These are phyloP conservation scores for Lanmaoa pseudosensibilis DNA, from an alignment of 768 basidiomycete genomes.

Conservation along the genomic window DNA sequence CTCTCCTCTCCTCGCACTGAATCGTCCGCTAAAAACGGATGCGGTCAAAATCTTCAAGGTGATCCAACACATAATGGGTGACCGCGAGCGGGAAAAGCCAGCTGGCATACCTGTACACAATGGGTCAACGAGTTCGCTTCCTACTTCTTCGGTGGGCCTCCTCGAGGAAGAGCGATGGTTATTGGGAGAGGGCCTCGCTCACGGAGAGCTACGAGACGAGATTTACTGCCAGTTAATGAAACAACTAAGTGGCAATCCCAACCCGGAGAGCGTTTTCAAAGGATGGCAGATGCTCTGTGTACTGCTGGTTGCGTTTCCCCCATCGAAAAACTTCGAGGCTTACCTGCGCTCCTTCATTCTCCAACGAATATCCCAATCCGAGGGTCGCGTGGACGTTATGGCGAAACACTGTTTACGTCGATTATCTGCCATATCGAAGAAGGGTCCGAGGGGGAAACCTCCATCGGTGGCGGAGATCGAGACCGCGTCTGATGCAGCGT, in stretches of 20 bases:
- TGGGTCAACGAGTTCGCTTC: constrained; percentile 44
- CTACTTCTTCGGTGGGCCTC: constrained; percentile 44
- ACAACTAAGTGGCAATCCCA: constrained; percentile 82
- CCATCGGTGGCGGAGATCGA: constrained; percentile 86
- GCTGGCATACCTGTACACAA: constrained; percentile 48
- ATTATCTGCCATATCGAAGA: constrained; percentile 69
- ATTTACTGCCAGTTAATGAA: constrained; percentile 93
- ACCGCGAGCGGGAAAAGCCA: constrained; percentile 71
- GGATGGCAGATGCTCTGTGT: constrained; percentile 95
- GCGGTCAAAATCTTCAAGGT: constrained; percentile 86
- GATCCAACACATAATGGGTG: constrained; percentile 92
- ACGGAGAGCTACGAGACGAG: constrained; percentile 88
- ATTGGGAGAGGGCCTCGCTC: constrained; percentile 71
- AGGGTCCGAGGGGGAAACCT: constrained; percentile 84
- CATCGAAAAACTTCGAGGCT: constrained; percentile 88
- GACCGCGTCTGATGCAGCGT: constrained; percentile 92
- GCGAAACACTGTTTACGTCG: constrained; percentile 89
- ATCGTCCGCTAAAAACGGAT: constrained; percentile 65
- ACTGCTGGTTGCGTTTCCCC: constrained; percentile 86
- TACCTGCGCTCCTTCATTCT: constrained; percentile 82
- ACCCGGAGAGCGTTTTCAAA: constrained; percentile 80
- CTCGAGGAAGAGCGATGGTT: constrained; percentile 89
- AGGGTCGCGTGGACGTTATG: constrained; percentile 85
- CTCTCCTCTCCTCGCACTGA: constrained; percentile 73
- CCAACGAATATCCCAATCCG: constrained; percentile 60